Percentiles rank a stretch among this genome's conserved stretches.
phyloP scores from a whole-genome alignment of 257 asterid genomes.

The Nyctanthes arbortristis region DNA sequence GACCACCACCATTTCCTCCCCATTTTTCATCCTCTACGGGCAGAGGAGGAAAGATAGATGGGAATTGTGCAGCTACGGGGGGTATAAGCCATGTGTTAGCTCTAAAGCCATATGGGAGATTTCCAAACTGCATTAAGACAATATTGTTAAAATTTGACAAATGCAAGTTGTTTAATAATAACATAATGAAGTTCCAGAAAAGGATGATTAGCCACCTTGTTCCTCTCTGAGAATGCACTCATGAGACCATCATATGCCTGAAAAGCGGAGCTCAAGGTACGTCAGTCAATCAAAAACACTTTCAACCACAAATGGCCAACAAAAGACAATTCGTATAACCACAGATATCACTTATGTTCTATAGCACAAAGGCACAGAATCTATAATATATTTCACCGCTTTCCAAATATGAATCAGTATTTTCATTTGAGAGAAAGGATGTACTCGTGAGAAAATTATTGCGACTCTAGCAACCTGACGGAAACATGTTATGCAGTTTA shows the following conservation, averaged over 20 bases:
- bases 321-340: background rate
- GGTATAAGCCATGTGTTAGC: constrained; percentile 98
- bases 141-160: background rate
- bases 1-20: constrained; percentile 99
- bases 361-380: background rate
- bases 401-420: constrained; percentile 7
- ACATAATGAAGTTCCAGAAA: constrained; percentile 10
- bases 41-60: constrained; percentile 75
- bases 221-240: constrained; percentile 90
- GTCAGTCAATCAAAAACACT: constrained; percentile 27
- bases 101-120: constrained; percentile 93
- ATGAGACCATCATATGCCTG: constrained; percentile 95
- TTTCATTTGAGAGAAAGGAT: background rate
- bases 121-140: constrained; percentile 71
- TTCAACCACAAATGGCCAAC: constrained; percentile 7
- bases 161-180: constrained; percentile 11
- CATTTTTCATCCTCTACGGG: constrained; percentile 90
- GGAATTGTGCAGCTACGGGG: constrained; percentile 74
- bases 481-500: constrained; percentile 1
- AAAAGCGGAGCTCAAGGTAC: constrained; percentile 22
- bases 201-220: constrained; percentile 60
- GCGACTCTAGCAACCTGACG: background rate
- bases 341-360: no score
- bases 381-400: constrained; percentile 12
- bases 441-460: background rate